These are phyloP conservation scores for Peterozyma xylosa DNA, from an alignment of 805 yeast genomes.

Conservation along the genomic window DNA sequence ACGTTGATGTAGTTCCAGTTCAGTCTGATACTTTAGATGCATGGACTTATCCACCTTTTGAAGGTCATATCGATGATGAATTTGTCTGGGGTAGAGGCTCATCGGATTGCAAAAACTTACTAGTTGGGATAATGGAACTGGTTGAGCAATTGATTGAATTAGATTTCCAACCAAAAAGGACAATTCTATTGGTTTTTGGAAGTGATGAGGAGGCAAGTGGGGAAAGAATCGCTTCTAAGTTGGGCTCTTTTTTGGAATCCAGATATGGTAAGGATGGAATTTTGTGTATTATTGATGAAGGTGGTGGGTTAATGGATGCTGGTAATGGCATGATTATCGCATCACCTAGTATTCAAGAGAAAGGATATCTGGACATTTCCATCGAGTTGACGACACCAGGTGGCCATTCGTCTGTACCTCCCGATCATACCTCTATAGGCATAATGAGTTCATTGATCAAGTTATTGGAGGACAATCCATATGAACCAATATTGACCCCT, in stretches of 20 bases:
- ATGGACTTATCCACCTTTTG: conserved; percentile 65
- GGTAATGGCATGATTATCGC: conserved; percentile 43
- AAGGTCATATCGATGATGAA: conserved; percentile 56
- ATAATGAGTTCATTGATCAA: conserved; percentile 50
- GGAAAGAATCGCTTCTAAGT: conserved; percentile 63
- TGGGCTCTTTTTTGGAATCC: conserved; percentile 29
- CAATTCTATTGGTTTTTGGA: conserved; percentile 59
- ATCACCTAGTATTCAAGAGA: conserved; percentile 52
- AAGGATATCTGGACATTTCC: conserved; percentile 39
- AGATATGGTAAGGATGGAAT: conserved; percentile 53
- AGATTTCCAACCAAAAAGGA: conserved; percentile 51
- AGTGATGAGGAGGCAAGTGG: conserved; percentile 76
- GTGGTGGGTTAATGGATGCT: conserved; percentile 34
- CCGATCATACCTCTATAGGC: conserved; percentile 72
- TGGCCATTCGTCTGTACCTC: conserved; percentile 77
- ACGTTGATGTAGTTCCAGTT: conserved; percentile 77
- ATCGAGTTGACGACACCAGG: conserved; percentile 58
- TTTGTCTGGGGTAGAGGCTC: conserved; percentile 69
- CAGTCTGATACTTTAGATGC: conserved; percentile 42
- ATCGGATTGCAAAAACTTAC: conserved; percentile 60
- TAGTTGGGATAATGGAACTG: conserved; percentile 60
- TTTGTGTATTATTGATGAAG: conserved; percentile 65
- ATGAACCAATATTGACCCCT: conserved; percentile 33
- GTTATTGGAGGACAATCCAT: conserved; percentile 48
- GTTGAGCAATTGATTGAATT: conserved; percentile 43